Conservation (phyloP, 2,329 filamentous ascomycete genomes). For the Sclerotinia subarctica region DNA sequence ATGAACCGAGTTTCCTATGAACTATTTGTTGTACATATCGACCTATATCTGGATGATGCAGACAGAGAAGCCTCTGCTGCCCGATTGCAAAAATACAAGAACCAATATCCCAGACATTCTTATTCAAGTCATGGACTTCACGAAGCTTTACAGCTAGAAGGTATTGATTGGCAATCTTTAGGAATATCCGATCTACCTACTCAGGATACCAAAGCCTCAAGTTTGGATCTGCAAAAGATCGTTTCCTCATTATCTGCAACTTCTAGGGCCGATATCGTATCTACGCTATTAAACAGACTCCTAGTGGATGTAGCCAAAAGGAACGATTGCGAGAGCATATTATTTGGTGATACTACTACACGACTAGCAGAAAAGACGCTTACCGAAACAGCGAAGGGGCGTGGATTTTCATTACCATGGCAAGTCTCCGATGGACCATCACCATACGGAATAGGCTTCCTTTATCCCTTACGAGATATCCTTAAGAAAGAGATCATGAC, state of each 20-base stretch:
- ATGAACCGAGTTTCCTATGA: slow-evolving; percentile 66
- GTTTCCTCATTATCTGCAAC: slow-evolving; percentile 64
- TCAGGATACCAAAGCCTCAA: slow-evolving; percentile 24
- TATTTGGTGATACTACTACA: slow-evolving; percentile 86
- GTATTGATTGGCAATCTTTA: slow-evolving; percentile 54
- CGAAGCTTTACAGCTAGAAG: slow-evolving; percentile 52
- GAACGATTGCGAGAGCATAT: slow-evolving; percentile 62
- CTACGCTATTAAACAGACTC: slow-evolving; percentile 68
- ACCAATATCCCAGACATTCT: slow-evolving; percentile 62
- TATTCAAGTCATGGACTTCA: slow-evolving; percentile 65
- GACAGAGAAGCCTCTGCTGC: slow-evolving; percentile 34
- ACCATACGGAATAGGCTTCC: slow-evolving; percentile 44
- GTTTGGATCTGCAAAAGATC: slow-evolving; percentile 46
- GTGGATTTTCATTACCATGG: slow-evolving; percentile 80
- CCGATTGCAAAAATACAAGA: slow-evolving; percentile 47
- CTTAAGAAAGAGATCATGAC: slow-evolving; percentile 74
- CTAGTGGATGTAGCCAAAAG: slow-evolving; percentile 63
- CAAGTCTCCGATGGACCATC: slow-evolving; percentile 68
- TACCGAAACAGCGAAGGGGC: slow-evolving; percentile 84
- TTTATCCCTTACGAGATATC: slow-evolving; percentile 81
- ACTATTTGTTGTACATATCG: slow-evolving; percentile 55
- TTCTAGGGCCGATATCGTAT: slow-evolving; percentile 69
- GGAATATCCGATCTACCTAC: slow-evolving; percentile 24
- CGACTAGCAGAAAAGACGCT: slow-evolving; percentile 82
- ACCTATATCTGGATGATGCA: slow-evolving; percentile 35